These are phyloP conservation scores for Neoarthrinium moseri DNA, from an alignment of 2,329 filamentous ascomycete genomes.

Conservation along the genomic window DNA sequence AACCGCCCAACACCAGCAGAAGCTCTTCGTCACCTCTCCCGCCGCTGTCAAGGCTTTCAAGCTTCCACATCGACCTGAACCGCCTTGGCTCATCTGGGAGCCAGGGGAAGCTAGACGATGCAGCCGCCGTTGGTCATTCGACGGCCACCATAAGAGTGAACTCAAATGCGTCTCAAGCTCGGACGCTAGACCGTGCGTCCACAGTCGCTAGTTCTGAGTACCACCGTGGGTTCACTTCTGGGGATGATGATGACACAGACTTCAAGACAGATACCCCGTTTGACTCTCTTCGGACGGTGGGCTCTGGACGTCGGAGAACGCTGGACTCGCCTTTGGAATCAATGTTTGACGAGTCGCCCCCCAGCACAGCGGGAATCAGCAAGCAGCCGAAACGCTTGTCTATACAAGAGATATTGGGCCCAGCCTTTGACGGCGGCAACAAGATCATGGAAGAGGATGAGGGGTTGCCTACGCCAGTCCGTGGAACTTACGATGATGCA, in stretches of 20 bases:
- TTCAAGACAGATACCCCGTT: conserved; percentile 75
- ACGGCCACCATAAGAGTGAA: conserved; percentile 19
- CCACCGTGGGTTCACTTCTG: conserved; percentile 65
- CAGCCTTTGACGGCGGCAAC: conserved; percentile 52
- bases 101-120: conserved; percentile 27
- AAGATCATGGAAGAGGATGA: conserved; percentile 66
- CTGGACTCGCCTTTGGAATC: conserved; percentile 73
- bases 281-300: conserved; percentile 72
- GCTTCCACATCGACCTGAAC: conserved; percentile 53
- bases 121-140: conserved; percentile 9
- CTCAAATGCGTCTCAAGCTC: conserved; percentile 26
- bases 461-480: conserved; percentile 49
- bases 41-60: conserved; percentile 52
- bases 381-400: conserved; percentile 54
- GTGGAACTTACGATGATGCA: conserved; percentile 30
- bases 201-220: conserved; percentile 70
- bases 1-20: conserved; percentile 34
- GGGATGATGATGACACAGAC: conserved; percentile 76
- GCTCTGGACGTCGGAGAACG: conserved; percentile 64
- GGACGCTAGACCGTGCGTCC: conserved; percentile 55
- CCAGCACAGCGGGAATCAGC: conserved; percentile 51
- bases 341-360: conserved; percentile 78
- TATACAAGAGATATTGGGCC: conserved; percentile 58
- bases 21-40: conserved; percentile 56
- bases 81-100: conserved; percentile 41